A percentile compares a stretch with the other conserved stretches of the same genome.
These are phyloP conservation scores for Fraxinus albicans DNA, from an alignment of 305 asterid species.

Conservation along the genomic window DNA sequence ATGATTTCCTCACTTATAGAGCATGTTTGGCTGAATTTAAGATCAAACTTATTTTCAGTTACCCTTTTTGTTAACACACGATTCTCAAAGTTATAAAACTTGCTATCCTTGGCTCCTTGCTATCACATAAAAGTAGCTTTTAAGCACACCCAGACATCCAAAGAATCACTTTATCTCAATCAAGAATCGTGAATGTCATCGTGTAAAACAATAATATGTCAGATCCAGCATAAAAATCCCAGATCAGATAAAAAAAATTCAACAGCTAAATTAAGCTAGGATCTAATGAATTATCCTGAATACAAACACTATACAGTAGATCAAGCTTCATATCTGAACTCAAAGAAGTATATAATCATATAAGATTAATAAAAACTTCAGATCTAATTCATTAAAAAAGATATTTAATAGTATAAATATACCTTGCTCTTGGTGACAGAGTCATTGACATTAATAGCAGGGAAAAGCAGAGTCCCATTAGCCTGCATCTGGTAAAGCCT, in stretches of 20 bases:
- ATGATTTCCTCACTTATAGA: neutral
- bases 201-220: neutral
- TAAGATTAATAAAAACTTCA: neutral
- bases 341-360: neutral
- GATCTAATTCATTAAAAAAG: neutral
- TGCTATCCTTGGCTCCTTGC: neutral
- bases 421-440: constrained; percentile 43
- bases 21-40: neutral
- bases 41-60: neutral
- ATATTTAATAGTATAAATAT: neutral
- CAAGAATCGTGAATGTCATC: neutral
- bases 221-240: neutral
- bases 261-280: neutral
- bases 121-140: neutral
- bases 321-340: neutral
- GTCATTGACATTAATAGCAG: constrained; percentile 23
- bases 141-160: neutral
- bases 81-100: neutral
- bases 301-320: neutral
- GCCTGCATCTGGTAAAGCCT: constrained; percentile 34
- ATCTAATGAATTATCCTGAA: neutral
- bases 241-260: neutral
- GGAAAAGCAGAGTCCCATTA: constrained; percentile 31
- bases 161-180: neutral
- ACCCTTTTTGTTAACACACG: neutral